These are phyloP conservation scores for Plasmodium coatneyi DNA, from an alignment of 169 alveolate species.

Conservation along the genomic window DNA sequence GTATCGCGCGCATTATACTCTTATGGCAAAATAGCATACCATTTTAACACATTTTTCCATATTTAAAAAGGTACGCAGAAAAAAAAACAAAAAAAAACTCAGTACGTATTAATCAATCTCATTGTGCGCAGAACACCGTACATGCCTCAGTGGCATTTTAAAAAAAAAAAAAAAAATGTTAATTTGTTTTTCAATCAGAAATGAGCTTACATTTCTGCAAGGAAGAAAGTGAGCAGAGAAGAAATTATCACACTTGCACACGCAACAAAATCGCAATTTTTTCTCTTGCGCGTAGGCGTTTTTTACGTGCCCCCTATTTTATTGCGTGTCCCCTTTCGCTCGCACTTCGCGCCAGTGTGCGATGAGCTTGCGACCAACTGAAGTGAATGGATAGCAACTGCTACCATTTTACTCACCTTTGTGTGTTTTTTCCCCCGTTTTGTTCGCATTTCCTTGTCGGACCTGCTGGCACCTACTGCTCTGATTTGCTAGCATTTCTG, in stretches of 20 bases:
- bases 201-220: background rate
- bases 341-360: background rate
- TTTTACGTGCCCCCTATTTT: background rate
- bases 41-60: background rate
- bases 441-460: background rate
- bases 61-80: background rate
- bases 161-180: background rate
- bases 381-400: background rate
- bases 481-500: background rate
- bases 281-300: background rate
- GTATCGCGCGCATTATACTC: background rate
- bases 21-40: background rate
- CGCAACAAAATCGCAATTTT: background rate
- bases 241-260: background rate
- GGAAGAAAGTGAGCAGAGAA: background rate
- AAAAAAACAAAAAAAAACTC: background rate
- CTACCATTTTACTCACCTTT: background rate
- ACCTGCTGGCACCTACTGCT: background rate
- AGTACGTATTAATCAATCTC: background rate
- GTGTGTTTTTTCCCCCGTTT: background rate
- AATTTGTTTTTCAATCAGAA: background rate
- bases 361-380: background rate
- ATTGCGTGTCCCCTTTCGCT: background rate
- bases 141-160: background rate
- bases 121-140: background rate